Base-by-base conservation (phyloP, 805 yeast species). In the Henningerozyma blattae region DNA sequence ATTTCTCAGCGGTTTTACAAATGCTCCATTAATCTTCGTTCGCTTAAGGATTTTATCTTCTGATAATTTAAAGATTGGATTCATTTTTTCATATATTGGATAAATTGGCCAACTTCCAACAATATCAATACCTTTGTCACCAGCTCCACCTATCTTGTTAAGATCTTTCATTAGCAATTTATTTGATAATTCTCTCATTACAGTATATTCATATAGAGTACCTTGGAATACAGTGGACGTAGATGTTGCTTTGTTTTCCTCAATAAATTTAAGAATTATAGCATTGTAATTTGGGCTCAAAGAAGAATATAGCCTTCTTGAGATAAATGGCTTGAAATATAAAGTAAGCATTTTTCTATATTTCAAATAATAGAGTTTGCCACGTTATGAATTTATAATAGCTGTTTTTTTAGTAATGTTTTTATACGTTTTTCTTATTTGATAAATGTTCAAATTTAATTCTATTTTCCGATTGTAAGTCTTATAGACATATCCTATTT, bases 111-210 rank as follows among this genome's bases (percentile, higher is more conserved):
- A 54, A 17, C 33, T 34, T 1, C 57, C 59, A 10, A 36, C 39
- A 2, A 57, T 45, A 40, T 57, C 62, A 5, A 56, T 46, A 4
- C 62, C 62, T 7, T 44, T 49, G 37, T 57, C 62, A 37, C 51
- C 45, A 4, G 55, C 47, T 10, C 60, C 61, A 9, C 62, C 61
- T 2, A 52, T 42, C 26, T 47, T 46, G 20, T 36, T 32, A 6
- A 50, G 30, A 5, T 44, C 30, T 15, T 34, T 34, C 48, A 54
- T 41, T 10, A 41, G 32, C 10, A 57, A 36, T 36, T 57, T 57
- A 5, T 39, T 36, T 6, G 37, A 30, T 16, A 57, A 35, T 29
- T 57, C 60, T 32, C 56, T 43, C 40, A 49, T 46, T 2, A 52
- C 58, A 1, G 53, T 48, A 32, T 47, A 45, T 31, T 57, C 61